A percentile compares a stretch with the other conserved stretches of the same genome.
phyloP scores from a whole-genome alignment of 163 green algal species.

The Scenedesmus sp. region DNA sequence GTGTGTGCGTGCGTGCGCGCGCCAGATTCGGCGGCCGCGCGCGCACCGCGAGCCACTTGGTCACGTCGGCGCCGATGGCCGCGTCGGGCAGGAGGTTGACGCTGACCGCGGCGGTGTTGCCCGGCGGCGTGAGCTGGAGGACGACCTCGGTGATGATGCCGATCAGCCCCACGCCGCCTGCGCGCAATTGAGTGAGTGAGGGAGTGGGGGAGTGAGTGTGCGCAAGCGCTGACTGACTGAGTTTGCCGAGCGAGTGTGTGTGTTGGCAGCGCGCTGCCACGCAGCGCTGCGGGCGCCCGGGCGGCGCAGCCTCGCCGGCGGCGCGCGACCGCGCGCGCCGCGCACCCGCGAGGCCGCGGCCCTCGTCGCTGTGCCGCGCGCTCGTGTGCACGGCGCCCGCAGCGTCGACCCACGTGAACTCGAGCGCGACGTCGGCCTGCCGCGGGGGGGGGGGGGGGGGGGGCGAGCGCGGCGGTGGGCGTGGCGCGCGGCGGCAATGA shows the following conservation, averaged over 20 bases:
- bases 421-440: constrained; percentile 37
- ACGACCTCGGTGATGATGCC: constrained; percentile 40
- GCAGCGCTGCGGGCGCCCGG: too few species aligned
- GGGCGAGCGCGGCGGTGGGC: neutral
- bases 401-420: constrained; percentile 44
- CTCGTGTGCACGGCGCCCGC: constrained; percentile 19
- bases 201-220: too few species aligned
- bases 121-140: constrained; percentile 41
- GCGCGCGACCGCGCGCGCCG: too few species aligned
- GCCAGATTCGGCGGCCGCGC: neutral
- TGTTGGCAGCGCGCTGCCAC: too few species aligned
- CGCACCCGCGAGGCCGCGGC: constrained; percentile 17
- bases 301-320: too few species aligned
- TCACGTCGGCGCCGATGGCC: constrained; percentile 18
- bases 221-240: neutral
- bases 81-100: constrained; percentile 23
- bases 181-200: too few species aligned
- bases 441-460: too few species aligned
- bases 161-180: constrained; percentile 13
- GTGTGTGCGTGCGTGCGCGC: too few species aligned
- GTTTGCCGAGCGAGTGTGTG: too few species aligned
- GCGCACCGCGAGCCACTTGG: neutral
- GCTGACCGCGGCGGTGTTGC: constrained; percentile 30
- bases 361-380: constrained; percentile 28
- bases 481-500: too few species aligned